phyloP scores from a whole-genome alignment of 805 yeast species.

The Starmerella roubikii region DNA sequence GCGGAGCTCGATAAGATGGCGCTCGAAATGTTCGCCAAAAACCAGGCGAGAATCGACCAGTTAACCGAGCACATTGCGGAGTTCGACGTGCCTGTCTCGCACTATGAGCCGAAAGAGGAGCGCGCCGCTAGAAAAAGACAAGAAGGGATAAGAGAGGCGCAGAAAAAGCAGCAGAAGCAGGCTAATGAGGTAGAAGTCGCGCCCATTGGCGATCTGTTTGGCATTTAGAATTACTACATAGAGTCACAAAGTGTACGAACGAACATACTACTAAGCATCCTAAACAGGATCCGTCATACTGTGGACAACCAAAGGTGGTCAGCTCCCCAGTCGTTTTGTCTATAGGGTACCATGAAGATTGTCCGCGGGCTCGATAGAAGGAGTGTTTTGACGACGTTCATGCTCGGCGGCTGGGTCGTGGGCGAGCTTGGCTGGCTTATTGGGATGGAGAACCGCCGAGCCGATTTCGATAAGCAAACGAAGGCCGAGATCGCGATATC shows the following conservation, averaged over 20 bases:
- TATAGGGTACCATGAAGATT: not conserved
- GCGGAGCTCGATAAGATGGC: constrained; percentile 41
- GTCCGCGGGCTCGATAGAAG: not conserved
- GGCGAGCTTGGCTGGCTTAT: constrained; percentile 37
- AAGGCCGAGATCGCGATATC: constrained; percentile 29
- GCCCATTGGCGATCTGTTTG: not conserved
- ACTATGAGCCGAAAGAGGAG: constrained; percentile 42
- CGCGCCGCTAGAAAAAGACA: constrained; percentile 22
- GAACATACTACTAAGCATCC: too few relatives aligned
- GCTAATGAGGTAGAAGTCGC: not conserved
- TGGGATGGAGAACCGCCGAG: constrained; percentile 30
- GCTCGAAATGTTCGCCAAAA: constrained; percentile 51
- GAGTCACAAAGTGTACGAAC: too few relatives aligned
- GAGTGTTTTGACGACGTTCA: constrained; percentile 3
- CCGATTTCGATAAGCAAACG: constrained; percentile 31
- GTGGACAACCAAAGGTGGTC: too few relatives aligned
- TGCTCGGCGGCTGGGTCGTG: constrained; percentile 34
- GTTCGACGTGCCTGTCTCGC: constrained; percentile 23
- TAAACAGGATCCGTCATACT: not conserved
- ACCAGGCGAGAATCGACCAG: constrained; percentile 40
- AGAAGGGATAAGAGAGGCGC: constrained; percentile 3
- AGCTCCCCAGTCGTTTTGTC: too few relatives aligned
- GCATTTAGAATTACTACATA: too few relatives aligned
- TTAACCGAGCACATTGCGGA: constrained; percentile 23
- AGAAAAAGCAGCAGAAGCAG: not conserved